A percentile compares a stretch with the other conserved stretches of the same genome.
These are phyloP conservation scores for Periconia sp. DNA, from an alignment of 2,329 filamentous ascomycete genomes.

Conservation along the genomic window DNA sequence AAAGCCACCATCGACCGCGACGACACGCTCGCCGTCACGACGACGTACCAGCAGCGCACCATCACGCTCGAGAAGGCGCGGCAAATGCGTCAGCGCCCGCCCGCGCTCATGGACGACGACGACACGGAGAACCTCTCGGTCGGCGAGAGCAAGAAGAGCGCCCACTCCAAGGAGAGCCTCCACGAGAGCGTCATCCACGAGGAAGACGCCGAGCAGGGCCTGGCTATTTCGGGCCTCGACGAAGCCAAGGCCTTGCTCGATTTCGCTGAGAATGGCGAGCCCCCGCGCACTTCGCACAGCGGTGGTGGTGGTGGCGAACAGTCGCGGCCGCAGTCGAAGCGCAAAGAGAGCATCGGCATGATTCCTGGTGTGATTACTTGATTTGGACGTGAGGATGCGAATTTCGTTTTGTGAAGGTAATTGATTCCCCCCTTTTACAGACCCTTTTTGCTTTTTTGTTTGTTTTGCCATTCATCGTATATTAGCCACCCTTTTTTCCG, in stretches of 20 bases:
- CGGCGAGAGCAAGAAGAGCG: slow-evolving; percentile 32
- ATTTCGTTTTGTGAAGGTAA: no score
- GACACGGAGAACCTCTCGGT: slow-evolving; percentile 35
- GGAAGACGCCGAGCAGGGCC: slow-evolving; percentile 41
- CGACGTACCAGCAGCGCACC: slow-evolving; percentile 95
- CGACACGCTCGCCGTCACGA: slow-evolving; percentile 72
- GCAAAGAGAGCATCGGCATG: slow-evolving; percentile 12
- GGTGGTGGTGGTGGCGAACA: background rate
- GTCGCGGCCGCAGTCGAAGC: slow-evolving; percentile 8
- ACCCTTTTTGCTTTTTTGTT: no score
- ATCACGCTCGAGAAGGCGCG: slow-evolving; percentile 89
- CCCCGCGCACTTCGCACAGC: background rate
- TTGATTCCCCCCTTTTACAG: no score
- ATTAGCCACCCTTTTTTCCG: no score
- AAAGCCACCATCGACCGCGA: slow-evolving; percentile 98
- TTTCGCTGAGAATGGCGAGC: slow-evolving; percentile 28
- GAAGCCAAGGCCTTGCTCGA: slow-evolving; percentile 38
- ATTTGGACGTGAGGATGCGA: background rate
- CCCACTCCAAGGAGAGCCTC: slow-evolving; percentile 37
- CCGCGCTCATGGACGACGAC: slow-evolving; percentile 72
- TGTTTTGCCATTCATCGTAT: no score
- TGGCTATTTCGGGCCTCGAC: slow-evolving; percentile 41
- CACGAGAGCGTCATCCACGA: slow-evolving; percentile 40
- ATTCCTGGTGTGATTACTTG: background rate
- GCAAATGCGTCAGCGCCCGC: slow-evolving; percentile 84